Conservation (phyloP, 2,329 filamentous ascomycete species). For the Aspergillus udagawae region DNA sequence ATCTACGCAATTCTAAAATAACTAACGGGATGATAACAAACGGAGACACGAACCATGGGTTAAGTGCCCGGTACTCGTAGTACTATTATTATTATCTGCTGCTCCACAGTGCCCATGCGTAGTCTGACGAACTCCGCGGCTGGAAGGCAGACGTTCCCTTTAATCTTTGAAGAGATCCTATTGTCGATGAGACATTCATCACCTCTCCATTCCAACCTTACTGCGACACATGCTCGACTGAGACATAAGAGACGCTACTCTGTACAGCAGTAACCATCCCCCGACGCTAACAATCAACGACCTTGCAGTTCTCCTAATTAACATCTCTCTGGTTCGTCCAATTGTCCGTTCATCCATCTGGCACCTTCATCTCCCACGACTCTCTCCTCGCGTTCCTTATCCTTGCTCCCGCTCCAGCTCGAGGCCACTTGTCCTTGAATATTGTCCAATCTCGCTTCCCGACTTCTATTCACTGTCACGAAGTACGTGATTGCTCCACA, state of each 20-base stretch:
- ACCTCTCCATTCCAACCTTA: background rate
- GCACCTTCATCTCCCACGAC: background rate
- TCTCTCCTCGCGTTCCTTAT: background rate
- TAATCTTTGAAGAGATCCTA: background rate
- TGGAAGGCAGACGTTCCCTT: background rate
- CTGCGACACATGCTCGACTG: background rate
- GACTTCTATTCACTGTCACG: background rate
- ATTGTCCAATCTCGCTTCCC: background rate
- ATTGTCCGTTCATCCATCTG: background rate
- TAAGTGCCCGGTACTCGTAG: too few species aligned
- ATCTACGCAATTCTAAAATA: background rate
- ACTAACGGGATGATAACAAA: background rate
- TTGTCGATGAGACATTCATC: background rate
- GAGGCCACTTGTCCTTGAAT: background rate
- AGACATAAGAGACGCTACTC: too few species aligned
- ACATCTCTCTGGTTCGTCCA: background rate
- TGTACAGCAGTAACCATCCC: background rate
- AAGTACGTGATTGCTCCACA: background rate
- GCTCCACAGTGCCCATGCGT: background rate
- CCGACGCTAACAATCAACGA: background rate
- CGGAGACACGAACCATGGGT: background rate
- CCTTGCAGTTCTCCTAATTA: background rate
- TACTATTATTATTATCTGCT: background rate
- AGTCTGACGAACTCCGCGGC: background rate
- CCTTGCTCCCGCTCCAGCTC: background rate